Percentiles rank a stretch among this genome's conserved stretches.
These are phyloP conservation scores for Echinochloa phyllopogon DNA, from an alignment of 176 grass and related monocot genomes.

Conservation along the genomic window DNA sequence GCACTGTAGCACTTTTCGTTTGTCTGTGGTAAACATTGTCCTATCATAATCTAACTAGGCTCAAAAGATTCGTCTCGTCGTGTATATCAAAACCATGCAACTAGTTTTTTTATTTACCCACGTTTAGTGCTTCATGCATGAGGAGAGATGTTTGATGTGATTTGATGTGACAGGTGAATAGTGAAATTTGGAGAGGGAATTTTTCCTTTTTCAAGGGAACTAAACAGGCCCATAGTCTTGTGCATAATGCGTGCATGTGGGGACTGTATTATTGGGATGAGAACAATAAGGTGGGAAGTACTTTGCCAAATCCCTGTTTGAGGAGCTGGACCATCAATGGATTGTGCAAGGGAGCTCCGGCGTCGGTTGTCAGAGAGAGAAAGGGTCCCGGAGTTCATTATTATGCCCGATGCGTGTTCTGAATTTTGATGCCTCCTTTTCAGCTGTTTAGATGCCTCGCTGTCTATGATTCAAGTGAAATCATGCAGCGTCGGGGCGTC, in stretches of 20 bases:
- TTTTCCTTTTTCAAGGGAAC: no score
- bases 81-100: no score
- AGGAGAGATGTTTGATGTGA: no score
- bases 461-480: not conserved
- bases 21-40: no score
- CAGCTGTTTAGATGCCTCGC: not conserved
- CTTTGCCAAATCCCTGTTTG: constrained; percentile 9
- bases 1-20: no score
- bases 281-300: not conserved
- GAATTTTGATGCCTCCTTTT: not conserved
- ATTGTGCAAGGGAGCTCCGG: not conserved
- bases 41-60: no score
- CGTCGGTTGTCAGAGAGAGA: constrained; percentile 6
- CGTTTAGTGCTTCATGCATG: no score
- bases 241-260: not conserved
- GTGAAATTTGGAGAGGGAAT: no score
- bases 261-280: not conserved
- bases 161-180: no score
- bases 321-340: constrained; percentile 20
- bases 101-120: no score
- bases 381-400: not conserved
- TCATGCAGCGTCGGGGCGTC: not conserved
- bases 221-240: no score
- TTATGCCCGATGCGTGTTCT: not conserved
- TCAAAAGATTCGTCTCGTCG: no score